phyloP scores from a whole-genome alignment of 225 moss, liverwort and hornwort species.

The Marchantia paleacea region DNA sequence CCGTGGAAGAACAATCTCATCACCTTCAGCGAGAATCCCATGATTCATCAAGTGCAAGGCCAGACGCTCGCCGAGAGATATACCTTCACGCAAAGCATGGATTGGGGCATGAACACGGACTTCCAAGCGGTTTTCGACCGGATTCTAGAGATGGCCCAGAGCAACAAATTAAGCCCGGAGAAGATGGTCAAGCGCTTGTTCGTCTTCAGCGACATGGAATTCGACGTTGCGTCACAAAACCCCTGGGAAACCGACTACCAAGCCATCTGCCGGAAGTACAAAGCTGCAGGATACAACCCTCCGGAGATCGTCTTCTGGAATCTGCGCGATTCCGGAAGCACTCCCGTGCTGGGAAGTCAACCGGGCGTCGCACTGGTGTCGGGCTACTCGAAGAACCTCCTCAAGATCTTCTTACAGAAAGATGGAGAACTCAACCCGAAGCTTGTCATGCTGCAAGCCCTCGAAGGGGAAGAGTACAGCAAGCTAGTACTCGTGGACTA shows the following conservation, averaged over 20 bases:
- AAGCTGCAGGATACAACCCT: conserved; percentile 52
- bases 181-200: conserved; percentile 80
- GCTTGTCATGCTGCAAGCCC: conserved; percentile 48
- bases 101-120: conserved; percentile 68
- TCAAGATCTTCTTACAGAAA: conserved; percentile 60
- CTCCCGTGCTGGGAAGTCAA: conserved; percentile 55
- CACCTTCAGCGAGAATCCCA: conserved; percentile 54
- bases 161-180: conserved; percentile 45
- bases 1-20: conserved; percentile 76
- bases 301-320: conserved; percentile 86
- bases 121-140: conserved; percentile 71
- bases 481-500: conserved; percentile 67
- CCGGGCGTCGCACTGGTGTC: conserved; percentile 77
- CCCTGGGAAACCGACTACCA: conserved; percentile 68
- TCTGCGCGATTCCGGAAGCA: conserved; percentile 50
- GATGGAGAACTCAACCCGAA: conserved; percentile 53
- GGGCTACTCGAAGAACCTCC: conserved; percentile 78
- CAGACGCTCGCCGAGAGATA: conserved; percentile 43
- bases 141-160: conserved; percentile 49
- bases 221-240: conserved; percentile 44
- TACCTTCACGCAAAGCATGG: conserved; percentile 6
- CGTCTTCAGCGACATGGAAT: conserved; percentile 91
- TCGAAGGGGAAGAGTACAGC: conserved; percentile 57
- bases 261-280: conserved; percentile 57
- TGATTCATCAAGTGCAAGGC: conserved; percentile 48